Base-by-base conservation (phyloP, 768 basidiomycete species). In the Xanthoconium stramineum region DNA sequence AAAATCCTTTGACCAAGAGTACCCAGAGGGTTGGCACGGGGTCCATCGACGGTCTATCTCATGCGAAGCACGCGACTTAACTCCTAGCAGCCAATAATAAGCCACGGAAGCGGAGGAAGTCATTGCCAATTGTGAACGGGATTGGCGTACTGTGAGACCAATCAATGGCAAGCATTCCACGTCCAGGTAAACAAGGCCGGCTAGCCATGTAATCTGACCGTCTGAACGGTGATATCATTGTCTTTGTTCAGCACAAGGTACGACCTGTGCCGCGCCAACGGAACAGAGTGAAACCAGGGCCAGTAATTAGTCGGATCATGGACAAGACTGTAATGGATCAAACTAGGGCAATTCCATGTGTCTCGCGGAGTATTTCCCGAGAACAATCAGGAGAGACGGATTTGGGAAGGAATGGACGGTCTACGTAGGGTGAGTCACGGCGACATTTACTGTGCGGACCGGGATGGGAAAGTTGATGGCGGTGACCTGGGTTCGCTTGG, bases 71-170 rank as follows among this genome's bases (percentile, higher is more conserved):
- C 38, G 37, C 53, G 52, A 57, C 50, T 49, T 49, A 50, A 55
- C 60, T 50, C 54, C 52, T 51, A 49, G 36, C 49, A 36, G 47
- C 58, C 64, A 66, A 61, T 63, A 51, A 48, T 43, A 40, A 60
- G 57, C 29, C 30, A 59, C 15, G 32, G 59, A 61, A 57, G 60
- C 49, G 9, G 42, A 40, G 61, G 57, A 68, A 67, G 57, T 46
- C 32, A 40, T 43, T 7, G 53, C 49, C 59, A 58, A 60, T 58
- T 57, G 55, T 40, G 47, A 49, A 52, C 58, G 50, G 57, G 69
- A 64, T 64, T 71, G 49, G 57, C 67, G 52, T 49, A 50, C 32
- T 64, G 60, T 62, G 67, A 57, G 68, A 71, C 50, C 51, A 55
- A 60, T 60, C 47, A 35, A n/a, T 42, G 38, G 45, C 10, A 7